phyloP scores from a whole-genome alignment of 176 grass and related monocot species.

The Themeda triandra region DNA sequence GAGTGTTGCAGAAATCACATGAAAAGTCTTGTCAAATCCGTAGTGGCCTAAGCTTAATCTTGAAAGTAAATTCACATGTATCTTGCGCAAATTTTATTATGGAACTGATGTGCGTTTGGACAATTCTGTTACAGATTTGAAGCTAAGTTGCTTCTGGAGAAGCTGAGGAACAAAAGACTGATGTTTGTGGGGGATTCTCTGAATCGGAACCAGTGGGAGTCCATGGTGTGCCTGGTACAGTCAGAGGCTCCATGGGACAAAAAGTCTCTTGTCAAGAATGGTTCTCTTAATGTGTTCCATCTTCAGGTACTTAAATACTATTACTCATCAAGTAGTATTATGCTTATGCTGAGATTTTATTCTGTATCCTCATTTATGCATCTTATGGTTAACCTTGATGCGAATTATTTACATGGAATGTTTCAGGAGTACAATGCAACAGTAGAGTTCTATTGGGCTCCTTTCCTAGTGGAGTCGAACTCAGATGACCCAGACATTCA shows the following conservation, averaged over 20 bases:
- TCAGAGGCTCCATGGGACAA: slow-evolving; percentile 46
- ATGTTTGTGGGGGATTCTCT: slow-evolving; percentile 84
- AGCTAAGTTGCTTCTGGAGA: slow-evolving; percentile 50
- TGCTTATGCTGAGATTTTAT: neutral
- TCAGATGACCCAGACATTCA: slow-evolving; percentile 74
- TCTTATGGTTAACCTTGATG: slow-evolving; percentile 7
- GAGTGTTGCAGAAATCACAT: neutral
- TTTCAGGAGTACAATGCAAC: slow-evolving; percentile 83
- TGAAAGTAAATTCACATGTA: neutral
- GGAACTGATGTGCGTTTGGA: neutral
- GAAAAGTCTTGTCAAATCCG: slow-evolving; percentile 6
- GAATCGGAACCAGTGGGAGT: slow-evolving; percentile 83
- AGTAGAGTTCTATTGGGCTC: slow-evolving; percentile 81
- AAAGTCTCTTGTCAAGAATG: slow-evolving; percentile 72
- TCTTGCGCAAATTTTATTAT: neutral
- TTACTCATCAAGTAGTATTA: neutral
- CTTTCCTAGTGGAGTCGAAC: slow-evolving; percentile 81
- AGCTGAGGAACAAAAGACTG: slow-evolving; percentile 58
- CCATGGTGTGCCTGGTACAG: slow-evolving; percentile 79
- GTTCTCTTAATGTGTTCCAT: slow-evolving; percentile 60
- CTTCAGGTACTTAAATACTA: slow-evolving; percentile 39
- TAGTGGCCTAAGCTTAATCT: neutral
- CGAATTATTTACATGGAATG: slow-evolving; percentile 4
- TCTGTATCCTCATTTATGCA: neutral
- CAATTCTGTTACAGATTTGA: slow-evolving; percentile 48